Conservation (phyloP, 2,329 filamentous ascomycete genomes). For the Sclerotinia subarctica region DNA sequence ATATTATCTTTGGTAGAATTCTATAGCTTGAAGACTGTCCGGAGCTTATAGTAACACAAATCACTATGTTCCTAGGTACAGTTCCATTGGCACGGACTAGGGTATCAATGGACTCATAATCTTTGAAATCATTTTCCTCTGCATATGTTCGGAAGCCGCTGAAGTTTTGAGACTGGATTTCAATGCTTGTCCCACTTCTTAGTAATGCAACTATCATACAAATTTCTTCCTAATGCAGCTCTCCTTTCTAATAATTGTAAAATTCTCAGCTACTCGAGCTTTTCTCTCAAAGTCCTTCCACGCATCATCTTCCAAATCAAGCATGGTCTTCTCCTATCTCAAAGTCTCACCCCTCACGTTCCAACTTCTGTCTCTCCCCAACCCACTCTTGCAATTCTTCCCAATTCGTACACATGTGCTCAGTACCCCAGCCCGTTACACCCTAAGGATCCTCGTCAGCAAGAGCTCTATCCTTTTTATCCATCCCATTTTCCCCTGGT, state of each 20-base stretch:
- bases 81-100: neutral
- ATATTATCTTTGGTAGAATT: neutral
- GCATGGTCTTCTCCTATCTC: neutral
- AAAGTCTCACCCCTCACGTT: neutral
- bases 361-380: neutral
- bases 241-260: neutral
- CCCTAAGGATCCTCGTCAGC: neutral
- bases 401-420: slow-evolving; percentile 13
- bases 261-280: neutral
- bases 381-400: slow-evolving; percentile 10
- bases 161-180: neutral
- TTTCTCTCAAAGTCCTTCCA: too few species aligned
- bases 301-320: neutral
- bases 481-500: too few species aligned
- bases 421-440: slow-evolving; percentile 6
- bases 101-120: too few species aligned
- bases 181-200: neutral
- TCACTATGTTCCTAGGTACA: neutral
- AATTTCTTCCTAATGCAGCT: neutral
- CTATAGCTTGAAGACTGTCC: neutral
- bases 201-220: neutral
- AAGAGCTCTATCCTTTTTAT: neutral
- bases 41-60: neutral
- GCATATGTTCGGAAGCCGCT: neutral
- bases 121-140: neutral